Evolutionary conservation across 2,329 filamentous ascomycete species (phyloP).

Genomic region (Spiromastix sp.): DNA sequence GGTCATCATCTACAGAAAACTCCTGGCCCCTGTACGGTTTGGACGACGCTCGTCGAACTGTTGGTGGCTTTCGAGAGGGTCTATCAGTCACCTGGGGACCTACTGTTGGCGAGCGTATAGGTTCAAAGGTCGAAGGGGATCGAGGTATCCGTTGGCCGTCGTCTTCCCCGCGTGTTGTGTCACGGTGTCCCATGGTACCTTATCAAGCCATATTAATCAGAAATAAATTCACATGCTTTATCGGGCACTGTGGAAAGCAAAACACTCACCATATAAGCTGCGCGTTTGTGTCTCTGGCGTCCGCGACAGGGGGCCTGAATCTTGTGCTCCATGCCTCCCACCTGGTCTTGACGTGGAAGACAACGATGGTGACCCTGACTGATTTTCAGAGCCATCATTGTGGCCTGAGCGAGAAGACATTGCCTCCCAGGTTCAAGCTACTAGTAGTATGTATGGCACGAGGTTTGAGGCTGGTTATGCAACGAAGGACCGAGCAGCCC

Average conservation of each 20-base stretch:
- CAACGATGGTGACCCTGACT: slow-evolving; percentile 2
- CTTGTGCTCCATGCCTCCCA: neutral
- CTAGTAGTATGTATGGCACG: too few species aligned
- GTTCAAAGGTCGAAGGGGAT: slow-evolving; percentile 12
- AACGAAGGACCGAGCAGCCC: too few species aligned
- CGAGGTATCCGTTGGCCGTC: too few species aligned
- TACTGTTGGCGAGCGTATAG: slow-evolving; percentile 36
- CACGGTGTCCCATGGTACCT: slow-evolving; percentile 22
- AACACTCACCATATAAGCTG: slow-evolving; percentile 3
- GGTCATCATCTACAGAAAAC: slow-evolving; percentile 86
- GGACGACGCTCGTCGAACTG: slow-evolving; percentile 65
- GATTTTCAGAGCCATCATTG: slow-evolving; percentile 4
- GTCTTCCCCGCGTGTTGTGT: slow-evolving; percentile 10
- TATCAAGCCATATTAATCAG: too few species aligned
- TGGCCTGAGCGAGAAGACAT: slow-evolving; percentile 10
- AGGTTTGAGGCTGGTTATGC: too few species aligned
- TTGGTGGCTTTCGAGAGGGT: slow-evolving; percentile 57
- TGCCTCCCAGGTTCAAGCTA: too few species aligned
- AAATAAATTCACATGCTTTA: too few species aligned
- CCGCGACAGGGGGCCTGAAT: neutral
- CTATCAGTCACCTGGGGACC: slow-evolving; percentile 26
- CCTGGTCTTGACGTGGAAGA: slow-evolving; percentile 4
- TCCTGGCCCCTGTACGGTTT: slow-evolving; percentile 72
- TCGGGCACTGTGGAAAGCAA: too few species aligned
- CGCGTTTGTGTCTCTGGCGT: neutral